phyloP scores from a whole-genome alignment of 164 flowering plant genomes.

The Vitis riparia region DNA sequence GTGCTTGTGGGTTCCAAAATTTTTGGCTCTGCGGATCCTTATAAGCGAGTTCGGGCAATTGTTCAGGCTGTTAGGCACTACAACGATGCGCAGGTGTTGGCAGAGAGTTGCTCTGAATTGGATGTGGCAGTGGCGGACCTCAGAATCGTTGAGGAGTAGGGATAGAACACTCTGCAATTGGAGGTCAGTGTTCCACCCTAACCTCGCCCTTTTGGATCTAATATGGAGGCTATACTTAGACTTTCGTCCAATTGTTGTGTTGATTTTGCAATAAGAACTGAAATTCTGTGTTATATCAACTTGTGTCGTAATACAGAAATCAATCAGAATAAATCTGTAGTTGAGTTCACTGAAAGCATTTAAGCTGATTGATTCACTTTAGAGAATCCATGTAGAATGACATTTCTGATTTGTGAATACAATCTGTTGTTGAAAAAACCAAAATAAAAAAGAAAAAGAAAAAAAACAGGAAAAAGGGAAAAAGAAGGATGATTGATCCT shows the following conservation, averaged over 20 bases:
- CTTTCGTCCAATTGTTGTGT: neutral
- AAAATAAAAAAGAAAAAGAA: too few species aligned
- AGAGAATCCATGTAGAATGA: too few species aligned
- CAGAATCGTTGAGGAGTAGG: slow-evolving; percentile 33
- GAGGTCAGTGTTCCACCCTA: neutral
- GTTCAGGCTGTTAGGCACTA: slow-evolving; percentile 71
- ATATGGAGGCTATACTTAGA: neutral
- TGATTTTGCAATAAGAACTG: neutral
- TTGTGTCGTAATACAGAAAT: neutral
- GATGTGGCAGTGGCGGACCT: slow-evolving; percentile 44
- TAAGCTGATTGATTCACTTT: too few species aligned
- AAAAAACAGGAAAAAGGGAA: too few species aligned
- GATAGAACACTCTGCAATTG: slow-evolving; percentile 25
- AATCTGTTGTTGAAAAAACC: too few species aligned
- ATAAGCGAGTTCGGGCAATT: slow-evolving; percentile 42
- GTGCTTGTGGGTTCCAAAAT: slow-evolving; percentile 57
- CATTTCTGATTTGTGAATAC: too few species aligned
- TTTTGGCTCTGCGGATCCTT: slow-evolving; percentile 49
- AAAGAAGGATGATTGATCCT: too few species aligned
- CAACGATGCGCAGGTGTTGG: slow-evolving; percentile 56
- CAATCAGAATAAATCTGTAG: slow-evolving; percentile 1
- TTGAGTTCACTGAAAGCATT: too few species aligned
- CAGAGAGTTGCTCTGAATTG: slow-evolving; percentile 43
- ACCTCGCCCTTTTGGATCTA: neutral
- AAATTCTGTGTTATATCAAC: neutral